phyloP scores from a whole-genome alignment of 805 yeast species.

The Candida parachauliodes region DNA sequence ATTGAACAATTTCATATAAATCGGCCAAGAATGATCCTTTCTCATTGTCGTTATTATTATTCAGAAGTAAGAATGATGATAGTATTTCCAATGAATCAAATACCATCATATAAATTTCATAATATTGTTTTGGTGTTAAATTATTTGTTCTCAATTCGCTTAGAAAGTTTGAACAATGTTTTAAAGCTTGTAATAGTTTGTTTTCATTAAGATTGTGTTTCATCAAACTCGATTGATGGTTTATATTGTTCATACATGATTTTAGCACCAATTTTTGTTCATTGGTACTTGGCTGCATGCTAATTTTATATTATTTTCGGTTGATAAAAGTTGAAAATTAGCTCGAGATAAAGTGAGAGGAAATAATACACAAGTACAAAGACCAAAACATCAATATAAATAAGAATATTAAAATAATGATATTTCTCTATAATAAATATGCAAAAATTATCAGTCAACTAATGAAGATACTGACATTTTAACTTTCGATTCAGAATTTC shows the following conservation, averaged over 20 bases:
- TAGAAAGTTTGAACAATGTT: constrained; percentile 79
- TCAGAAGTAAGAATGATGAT: constrained; percentile 59
- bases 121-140: constrained; percentile 86
- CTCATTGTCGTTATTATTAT: constrained; percentile 52
- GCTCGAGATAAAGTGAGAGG: too few species aligned
- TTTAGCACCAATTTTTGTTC: constrained; percentile 19
- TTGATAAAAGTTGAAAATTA: too few species aligned
- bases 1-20: constrained; percentile 90
- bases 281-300: constrained; percentile 12
- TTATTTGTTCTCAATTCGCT: constrained; percentile 75
- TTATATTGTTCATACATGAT: constrained; percentile 42
- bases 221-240: constrained; percentile 73
- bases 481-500: constrained; percentile 10
- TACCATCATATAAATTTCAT: constrained; percentile 80
- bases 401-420: too few species aligned
- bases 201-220: constrained; percentile 63
- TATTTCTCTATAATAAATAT: too few species aligned
- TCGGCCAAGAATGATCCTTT: constrained; percentile 59
- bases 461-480: constrained; percentile 34
- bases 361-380: too few species aligned
- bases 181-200: constrained; percentile 80
- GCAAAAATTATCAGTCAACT: constrained; percentile 24
- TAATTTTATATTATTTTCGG: too few species aligned
- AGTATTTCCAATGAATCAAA: constrained; percentile 78
- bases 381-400: too few species aligned